Conservation (phyloP, 2,329 filamentous ascomycete species). For the Nemania sp. region DNA sequence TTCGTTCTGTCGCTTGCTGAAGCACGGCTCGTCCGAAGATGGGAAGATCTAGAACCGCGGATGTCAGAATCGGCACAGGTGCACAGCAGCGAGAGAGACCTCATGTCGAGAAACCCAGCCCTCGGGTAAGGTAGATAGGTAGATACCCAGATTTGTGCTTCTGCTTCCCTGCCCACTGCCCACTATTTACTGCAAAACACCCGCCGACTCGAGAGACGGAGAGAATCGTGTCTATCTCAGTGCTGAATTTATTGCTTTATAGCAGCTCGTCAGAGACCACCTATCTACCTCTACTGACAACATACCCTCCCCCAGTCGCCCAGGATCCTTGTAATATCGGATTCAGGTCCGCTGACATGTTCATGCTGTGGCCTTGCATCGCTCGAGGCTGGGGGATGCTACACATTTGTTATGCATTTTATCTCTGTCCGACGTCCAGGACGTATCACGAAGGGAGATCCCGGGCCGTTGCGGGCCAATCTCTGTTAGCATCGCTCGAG, state of each 20-base stretch:
- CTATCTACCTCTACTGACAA: no score
- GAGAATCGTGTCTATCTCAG: no score
- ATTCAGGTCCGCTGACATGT: not conserved
- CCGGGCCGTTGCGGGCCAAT: not conserved
- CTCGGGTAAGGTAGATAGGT: not conserved
- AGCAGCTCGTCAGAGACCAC: no score
- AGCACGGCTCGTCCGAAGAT: not conserved
- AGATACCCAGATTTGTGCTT: not conserved
- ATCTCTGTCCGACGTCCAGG: slow-evolving; percentile 3
- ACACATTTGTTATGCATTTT: not conserved
- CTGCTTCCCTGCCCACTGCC: no score
- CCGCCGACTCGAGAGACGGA: no score
- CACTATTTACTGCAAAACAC: no score
- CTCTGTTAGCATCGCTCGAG: not conserved
- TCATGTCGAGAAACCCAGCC: not conserved
- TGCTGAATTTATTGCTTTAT: no score
- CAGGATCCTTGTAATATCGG: not conserved
- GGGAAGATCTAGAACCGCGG: not conserved
- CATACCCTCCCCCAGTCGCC: not conserved
- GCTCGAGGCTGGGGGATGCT: slow-evolving; percentile 14
- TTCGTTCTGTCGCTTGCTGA: not conserved
- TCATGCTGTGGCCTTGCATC: slow-evolving; percentile 7
- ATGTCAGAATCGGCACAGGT: not conserved
- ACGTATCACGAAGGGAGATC: not conserved
- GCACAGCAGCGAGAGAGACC: not conserved